Evolutionary conservation across 495 filamentous ascomycete genomes (phyloP).

Genomic region (Bathelium albidoporum): DNA sequence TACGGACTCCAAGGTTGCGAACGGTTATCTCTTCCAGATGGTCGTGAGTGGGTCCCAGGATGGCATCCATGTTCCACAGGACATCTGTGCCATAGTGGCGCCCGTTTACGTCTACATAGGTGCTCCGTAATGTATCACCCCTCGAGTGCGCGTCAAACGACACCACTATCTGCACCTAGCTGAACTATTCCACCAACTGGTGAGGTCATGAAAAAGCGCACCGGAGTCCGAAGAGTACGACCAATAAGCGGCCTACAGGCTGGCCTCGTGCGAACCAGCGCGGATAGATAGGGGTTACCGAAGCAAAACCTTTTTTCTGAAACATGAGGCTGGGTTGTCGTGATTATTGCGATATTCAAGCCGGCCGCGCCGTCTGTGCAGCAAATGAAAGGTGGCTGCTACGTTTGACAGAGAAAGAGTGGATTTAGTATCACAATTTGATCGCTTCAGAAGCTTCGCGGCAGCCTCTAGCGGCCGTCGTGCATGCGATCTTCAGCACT

Average conservation of each 20-base stretch:
- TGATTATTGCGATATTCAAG: constrained; percentile 5
- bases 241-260: neutral
- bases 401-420: neutral
- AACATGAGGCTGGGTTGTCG: neutral
- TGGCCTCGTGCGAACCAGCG: neutral
- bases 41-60: neutral
- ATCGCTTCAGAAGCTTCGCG: constrained; percentile 2
- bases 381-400: constrained; percentile 5
- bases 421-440: constrained; percentile 3
- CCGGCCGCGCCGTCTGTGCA: neutral
- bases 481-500: neutral
- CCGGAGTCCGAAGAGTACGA: neutral
- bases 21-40: neutral
- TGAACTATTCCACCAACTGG: neutral
- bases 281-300: neutral
- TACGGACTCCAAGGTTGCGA: neutral
- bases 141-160: neutral
- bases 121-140: neutral
- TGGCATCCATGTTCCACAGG: neutral
- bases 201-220: neutral
- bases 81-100: neutral
- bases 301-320: constrained; percentile 3
- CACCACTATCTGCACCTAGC: neutral
- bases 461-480: neutral
- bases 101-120: neutral